phyloP scores from a whole-genome alignment of 352 stramenopile genomes.

The Globisporangium acanthophoron region DNA sequence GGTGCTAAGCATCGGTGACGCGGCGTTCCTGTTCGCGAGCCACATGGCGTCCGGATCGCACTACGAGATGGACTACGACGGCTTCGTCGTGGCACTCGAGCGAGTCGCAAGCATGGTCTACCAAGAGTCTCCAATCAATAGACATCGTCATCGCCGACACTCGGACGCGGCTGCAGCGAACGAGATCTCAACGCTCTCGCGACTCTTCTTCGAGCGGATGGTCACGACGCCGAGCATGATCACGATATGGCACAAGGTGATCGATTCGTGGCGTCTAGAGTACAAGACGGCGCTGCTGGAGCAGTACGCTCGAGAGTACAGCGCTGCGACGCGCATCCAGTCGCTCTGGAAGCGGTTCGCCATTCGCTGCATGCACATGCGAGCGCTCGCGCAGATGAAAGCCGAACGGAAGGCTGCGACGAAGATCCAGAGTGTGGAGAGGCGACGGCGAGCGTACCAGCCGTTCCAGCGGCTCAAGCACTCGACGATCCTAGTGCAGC shows the following conservation, averaged over 20 bases:
- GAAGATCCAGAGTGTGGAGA: constrained; percentile 38
- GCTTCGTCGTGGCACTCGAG: constrained; percentile 37
- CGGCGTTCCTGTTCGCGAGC: constrained; percentile 53
- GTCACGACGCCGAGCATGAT: constrained; percentile 34
- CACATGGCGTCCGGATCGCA: constrained; percentile 29
- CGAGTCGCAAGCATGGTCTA: constrained; percentile 35
- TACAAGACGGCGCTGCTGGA: constrained; percentile 30
- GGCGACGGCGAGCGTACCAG: constrained; percentile 17
- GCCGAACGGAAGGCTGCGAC: constrained; percentile 33
- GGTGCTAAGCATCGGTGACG: constrained; percentile 50
- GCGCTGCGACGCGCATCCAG: constrained; percentile 43
- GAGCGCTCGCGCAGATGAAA: constrained; percentile 25
- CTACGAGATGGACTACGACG: constrained; percentile 57
- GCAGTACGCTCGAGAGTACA: constrained; percentile 25
- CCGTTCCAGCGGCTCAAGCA: constrained; percentile 17
- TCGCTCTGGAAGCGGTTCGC: constrained; percentile 33
- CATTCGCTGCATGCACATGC: constrained; percentile 9
- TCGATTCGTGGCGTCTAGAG: constrained; percentile 38
- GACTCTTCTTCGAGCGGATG: constrained; percentile 43
- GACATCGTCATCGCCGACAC: neutral
- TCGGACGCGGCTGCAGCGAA: neutral
- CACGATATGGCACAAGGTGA: constrained; percentile 30
- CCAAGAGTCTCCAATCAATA: neutral
- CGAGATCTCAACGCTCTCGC: constrained; percentile 11
- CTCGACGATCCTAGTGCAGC: constrained; percentile 12